Evolutionary conservation across 805 yeast species (phyloP), one percentile per base, ranked within the genome.

Genomic region (Nakazawaea anatomiae): DNA sequence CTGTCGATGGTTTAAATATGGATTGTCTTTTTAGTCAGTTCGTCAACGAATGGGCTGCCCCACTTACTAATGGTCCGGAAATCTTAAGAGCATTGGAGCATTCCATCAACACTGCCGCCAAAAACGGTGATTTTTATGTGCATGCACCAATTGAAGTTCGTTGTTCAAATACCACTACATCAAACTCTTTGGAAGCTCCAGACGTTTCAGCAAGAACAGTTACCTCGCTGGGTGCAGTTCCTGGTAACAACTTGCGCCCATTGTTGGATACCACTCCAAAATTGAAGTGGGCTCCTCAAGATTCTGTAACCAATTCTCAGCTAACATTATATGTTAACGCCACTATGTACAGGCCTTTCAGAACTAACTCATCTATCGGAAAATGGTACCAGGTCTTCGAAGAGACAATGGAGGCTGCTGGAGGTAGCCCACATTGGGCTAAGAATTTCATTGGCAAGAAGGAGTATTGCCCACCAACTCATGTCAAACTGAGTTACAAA

Each of bases 351-450:
- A 78, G 97, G 67, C 99, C 99, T n/a, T 92, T 92, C 68, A 76
- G 79, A 36, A 77, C 79, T 51, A 77, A 83, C 60, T 84, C 90
- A 9, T 84, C 87, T 42, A 82, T 89, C 36, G 81, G 79, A 44
- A 76, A 80, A 57, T 92, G 97, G 97, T 92, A 79, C 68, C 77
- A 77, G 46, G 72, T 75, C n/a, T 92, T 92, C 66, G 99, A 92
- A 68, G 78, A 79, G 48, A 79, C 89, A 1, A 73, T 91, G 75
- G 76, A 75, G 47, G 82, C 80, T 30, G 90, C 86, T 31, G 90
- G 87, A 38, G 99, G 99, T 42, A 87, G 83, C 65, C 99, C 99
- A 2, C 99, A 92, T 67, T 92, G 99, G 99, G 99, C 99, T 14
- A 92, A 92, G 73, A 91, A 90, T 67, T 92, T 89, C 66, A 72